A percentile compares a stretch with the other conserved stretches of the same genome.
These are phyloP conservation scores for Cylindrodendrum hubeiense DNA, from an alignment of 2,329 filamentous ascomycete genomes.

Conservation along the genomic window DNA sequence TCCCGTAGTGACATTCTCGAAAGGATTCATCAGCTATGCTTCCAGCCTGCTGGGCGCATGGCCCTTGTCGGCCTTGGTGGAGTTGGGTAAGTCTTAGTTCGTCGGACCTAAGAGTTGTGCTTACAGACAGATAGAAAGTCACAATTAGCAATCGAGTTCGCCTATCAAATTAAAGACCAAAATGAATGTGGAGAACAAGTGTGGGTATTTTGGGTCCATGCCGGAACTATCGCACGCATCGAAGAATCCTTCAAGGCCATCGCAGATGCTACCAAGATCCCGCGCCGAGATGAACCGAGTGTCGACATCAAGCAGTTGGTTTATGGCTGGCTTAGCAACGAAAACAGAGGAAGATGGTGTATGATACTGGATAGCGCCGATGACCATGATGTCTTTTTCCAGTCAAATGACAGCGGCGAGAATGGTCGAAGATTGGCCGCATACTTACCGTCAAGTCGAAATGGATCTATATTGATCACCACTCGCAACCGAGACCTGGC, in stretches of 20 bases:
- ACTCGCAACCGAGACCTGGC: not conserved
- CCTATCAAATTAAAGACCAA: slow-evolving; percentile 13
- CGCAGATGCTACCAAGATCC: slow-evolving; percentile 9
- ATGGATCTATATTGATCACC: slow-evolving; percentile 1
- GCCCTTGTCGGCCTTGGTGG: slow-evolving; percentile 8
- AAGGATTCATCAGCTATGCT: not conserved
- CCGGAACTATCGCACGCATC: slow-evolving; percentile 13
- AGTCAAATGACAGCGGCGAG: not conserved
- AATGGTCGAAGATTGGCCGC: no score
- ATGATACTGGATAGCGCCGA: slow-evolving; percentile 20
- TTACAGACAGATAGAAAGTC: slow-evolving; percentile 15
- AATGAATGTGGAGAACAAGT: no score
- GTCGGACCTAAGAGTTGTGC: not conserved
- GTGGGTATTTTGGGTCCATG: slow-evolving; percentile 22
- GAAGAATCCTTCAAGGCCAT: slow-evolving; percentile 12
- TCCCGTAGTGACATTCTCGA: not conserved
- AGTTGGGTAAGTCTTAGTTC: not conserved
- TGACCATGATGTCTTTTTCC: not conserved
- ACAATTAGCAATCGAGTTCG: slow-evolving; percentile 21
- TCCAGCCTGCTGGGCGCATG: not conserved
- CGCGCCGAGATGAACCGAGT: slow-evolving; percentile 1
- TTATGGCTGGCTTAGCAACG: not conserved
- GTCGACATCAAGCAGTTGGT: slow-evolving; percentile 8
- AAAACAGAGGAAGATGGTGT: slow-evolving; percentile 4
- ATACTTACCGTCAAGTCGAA: not conserved